Evolutionary conservation across 495 filamentous ascomycete genomes (phyloP), one percentile per base, ranked within the genome.

Genomic region (Penicillium samsonianum): DNA sequence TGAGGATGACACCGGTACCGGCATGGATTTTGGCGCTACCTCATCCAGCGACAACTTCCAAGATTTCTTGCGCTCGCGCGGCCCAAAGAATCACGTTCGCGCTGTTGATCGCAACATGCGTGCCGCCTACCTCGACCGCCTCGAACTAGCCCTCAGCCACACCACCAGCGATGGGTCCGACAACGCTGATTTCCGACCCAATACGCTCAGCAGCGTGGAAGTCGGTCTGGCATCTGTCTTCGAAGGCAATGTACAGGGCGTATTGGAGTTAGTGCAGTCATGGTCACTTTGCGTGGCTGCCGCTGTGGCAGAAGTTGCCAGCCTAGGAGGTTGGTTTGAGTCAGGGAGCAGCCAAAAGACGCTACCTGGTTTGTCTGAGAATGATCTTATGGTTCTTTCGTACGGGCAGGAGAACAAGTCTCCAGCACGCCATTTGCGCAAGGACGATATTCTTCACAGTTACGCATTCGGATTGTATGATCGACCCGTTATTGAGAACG

Each of bases 221-320:
- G 84, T 96, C 52, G 89, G 84, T 17, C 74, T 96, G 42, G 91
- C 88, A 9, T 90, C 84, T 49, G 78, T 90, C 5, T 87, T 95
- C 58, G 88, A 92, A 62, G 88, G 86, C 14, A 87, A 92, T 58
- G 73, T 87, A 43, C 85, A 90, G 68, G 85, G 83, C 22, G 84
- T 90, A 1, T 68, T 96, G 35, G 82, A 82, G n/a, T 71, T 95
- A 26, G 67, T 97, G 1, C 82, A 86, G 51, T 75, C 81, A 16
- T 94, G 88, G 90, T 95, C 91, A 23, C 81, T 90, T 11, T 83
- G 87, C 2, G 69, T 96, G 9, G 83, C 90, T 14, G 77, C 87
- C 26, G 84, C 89, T 20, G 83, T 92, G n/a, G 86, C 86, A 7
- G 91, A 96, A 68, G 78, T 97, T 43, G 89, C 89, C 6, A 81